Evolutionary conservation across 371 early-diverging fungal genomes (phyloP).

Genomic region (Blastocladiella emersonii): DNA sequence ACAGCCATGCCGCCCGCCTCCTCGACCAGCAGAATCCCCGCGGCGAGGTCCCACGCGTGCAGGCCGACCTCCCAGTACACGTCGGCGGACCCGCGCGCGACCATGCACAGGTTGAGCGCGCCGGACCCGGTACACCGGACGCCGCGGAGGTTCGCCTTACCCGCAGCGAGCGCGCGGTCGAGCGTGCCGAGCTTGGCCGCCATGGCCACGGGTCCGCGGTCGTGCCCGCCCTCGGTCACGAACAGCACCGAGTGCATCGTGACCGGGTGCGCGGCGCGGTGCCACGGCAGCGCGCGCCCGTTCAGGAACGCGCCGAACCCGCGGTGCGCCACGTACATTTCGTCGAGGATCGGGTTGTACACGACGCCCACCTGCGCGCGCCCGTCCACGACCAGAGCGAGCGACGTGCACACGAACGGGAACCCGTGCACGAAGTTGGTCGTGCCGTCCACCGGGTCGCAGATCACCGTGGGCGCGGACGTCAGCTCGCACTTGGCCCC

Average conservation of each 20-base stretch:
- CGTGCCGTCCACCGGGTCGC: slow-evolving; percentile 79
- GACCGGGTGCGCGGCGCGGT: slow-evolving; percentile 36
- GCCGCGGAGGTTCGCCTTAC: slow-evolving; percentile 28
- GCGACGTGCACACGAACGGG: slow-evolving; percentile 73
- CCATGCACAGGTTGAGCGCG: slow-evolving; percentile 57
- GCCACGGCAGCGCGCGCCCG: slow-evolving; percentile 40
- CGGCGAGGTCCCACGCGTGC: slow-evolving; percentile 65
- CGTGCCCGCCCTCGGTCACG: slow-evolving; percentile 73
- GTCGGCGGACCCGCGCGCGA: slow-evolving; percentile 73
- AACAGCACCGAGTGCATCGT: slow-evolving; percentile 48
- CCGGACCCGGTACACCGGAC: slow-evolving; percentile 70
- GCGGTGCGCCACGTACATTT: slow-evolving; percentile 49
- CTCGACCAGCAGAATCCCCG: slow-evolving; percentile 51
- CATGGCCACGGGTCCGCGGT: slow-evolving; percentile 39
- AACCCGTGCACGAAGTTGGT: slow-evolving; percentile 65
- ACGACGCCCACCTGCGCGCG: slow-evolving; percentile 77
- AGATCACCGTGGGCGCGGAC: slow-evolving; percentile 74
- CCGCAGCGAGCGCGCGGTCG: slow-evolving; percentile 10
- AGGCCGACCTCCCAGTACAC: slow-evolving; percentile 82
- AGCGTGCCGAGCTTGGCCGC: slow-evolving; percentile 36
- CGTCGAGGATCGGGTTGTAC: slow-evolving; percentile 73
- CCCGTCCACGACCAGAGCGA: slow-evolving; percentile 59
- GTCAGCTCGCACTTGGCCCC: slow-evolving; percentile 35
- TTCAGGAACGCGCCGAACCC: slow-evolving; percentile 57
- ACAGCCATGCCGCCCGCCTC: slow-evolving; percentile 64